Conservation (phyloP, 352 stramenopile species). For the Thalassiosira hispida region DNA sequence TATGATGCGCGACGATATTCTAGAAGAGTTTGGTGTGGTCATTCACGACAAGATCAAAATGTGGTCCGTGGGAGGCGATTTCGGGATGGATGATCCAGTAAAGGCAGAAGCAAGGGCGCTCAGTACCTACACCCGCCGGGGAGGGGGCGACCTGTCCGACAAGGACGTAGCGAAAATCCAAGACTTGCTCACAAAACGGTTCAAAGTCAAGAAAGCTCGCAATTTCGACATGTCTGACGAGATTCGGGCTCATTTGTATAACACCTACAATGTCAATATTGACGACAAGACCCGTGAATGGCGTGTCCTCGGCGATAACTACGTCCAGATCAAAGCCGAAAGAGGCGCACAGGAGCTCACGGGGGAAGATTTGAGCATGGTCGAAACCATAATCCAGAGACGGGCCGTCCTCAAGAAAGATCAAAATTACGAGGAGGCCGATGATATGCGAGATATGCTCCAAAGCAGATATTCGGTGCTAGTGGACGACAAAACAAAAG, state of each 20-base stretch:
- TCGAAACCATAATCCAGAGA: constrained; percentile 27
- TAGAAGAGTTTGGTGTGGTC: constrained; percentile 39
- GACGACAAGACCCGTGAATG: constrained; percentile 48
- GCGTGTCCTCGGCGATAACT: constrained; percentile 37
- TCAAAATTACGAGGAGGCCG: constrained; percentile 52
- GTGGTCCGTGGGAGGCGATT: constrained; percentile 32
- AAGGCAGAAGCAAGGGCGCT: not conserved
- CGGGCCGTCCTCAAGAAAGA: constrained; percentile 37
- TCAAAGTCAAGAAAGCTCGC: constrained; percentile 37
- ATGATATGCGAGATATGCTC: constrained; percentile 61
- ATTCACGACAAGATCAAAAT: constrained; percentile 55
- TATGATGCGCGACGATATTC: constrained; percentile 56
- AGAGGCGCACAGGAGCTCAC: not conserved
- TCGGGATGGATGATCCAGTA: constrained; percentile 14
- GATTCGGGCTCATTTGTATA: constrained; percentile 27
- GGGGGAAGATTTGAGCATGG: constrained; percentile 12
- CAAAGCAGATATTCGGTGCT: constrained; percentile 18
- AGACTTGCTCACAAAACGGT: constrained; percentile 36
- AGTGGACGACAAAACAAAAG: constrained; percentile 35
- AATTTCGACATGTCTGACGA: constrained; percentile 55
- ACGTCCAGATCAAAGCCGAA: not conserved
- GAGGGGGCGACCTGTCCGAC: not conserved
- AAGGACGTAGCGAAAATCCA: constrained; percentile 5
- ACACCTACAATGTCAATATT: constrained; percentile 33
- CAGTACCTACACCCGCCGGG: constrained; percentile 23